phyloP scores from a whole-genome alignment of 2,329 filamentous ascomycete species.

The Sordariomycetes sp. region DNA sequence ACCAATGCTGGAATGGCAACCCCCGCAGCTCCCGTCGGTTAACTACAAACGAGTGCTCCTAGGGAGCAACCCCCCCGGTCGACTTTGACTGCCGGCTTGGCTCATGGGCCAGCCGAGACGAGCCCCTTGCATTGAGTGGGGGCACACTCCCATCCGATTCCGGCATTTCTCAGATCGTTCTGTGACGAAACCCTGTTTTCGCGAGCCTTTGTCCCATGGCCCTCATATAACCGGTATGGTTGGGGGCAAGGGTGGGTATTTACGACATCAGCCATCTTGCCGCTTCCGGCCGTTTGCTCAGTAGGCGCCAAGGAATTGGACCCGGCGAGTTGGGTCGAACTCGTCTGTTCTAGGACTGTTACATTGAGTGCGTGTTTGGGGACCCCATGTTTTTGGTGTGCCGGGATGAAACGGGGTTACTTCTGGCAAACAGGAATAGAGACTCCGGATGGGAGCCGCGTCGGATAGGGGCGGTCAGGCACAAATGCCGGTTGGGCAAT shows the following conservation, averaged over 20 bases:
- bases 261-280: background rate
- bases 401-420: background rate
- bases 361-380: background rate
- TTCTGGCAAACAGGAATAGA: background rate
- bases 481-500: background rate
- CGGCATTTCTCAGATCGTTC: background rate
- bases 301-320: background rate
- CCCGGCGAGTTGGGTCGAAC: background rate
- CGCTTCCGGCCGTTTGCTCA: background rate
- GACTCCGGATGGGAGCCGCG: background rate
- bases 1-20: background rate
- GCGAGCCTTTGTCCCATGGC: background rate
- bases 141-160: background rate
- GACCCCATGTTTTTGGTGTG: background rate
- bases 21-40: background rate
- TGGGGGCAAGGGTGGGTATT: background rate
- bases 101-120: background rate
- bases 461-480: background rate
- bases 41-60: background rate
- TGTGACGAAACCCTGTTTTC: background rate
- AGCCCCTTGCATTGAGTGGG: background rate
- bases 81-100: background rate
- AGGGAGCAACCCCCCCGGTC: background rate
- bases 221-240: background rate
- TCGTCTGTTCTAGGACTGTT: background rate